Evolutionary conservation across 495 filamentous ascomycete genomes (phyloP).

Genomic region (Penicilliopsis zonata): DNA sequence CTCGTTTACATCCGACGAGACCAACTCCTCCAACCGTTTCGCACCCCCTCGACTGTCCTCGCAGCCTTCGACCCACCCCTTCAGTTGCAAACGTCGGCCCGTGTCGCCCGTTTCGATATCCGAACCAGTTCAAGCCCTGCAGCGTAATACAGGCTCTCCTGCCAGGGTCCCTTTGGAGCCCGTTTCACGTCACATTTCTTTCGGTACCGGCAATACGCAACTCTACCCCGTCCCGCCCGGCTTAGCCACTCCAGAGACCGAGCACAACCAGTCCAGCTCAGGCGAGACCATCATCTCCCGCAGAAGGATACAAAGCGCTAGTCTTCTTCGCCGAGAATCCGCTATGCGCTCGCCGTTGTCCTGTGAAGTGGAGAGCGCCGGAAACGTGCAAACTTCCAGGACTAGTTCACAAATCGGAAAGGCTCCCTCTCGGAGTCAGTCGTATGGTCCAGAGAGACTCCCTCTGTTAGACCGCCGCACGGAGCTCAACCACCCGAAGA

Average conservation of each 20-base stretch:
- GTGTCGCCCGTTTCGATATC: slow-evolving; percentile 47
- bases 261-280: slow-evolving; percentile 16
- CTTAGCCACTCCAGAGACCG: slow-evolving; percentile 33
- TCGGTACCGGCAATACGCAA: slow-evolving; percentile 15
- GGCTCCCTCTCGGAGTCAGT: slow-evolving; percentile 6
- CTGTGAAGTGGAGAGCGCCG: slow-evolving; percentile 19
- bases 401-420: slow-evolving; percentile 5
- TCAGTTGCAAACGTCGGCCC: slow-evolving; percentile 32
- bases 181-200: slow-evolving; percentile 15
- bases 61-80: slow-evolving; percentile 15
- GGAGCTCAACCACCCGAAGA: slow-evolving; percentile 4
- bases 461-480: slow-evolving; percentile 5
- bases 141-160: slow-evolving; percentile 17
- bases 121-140: slow-evolving; percentile 39
- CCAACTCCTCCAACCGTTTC: slow-evolving; percentile 14
- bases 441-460: slow-evolving; percentile 7
- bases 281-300: slow-evolving; percentile 17
- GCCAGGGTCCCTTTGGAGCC: slow-evolving; percentile 24
- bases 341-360: slow-evolving; percentile 26
- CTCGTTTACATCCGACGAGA: slow-evolving; percentile 24
- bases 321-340: slow-evolving; percentile 20
- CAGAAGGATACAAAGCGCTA: slow-evolving; percentile 24
- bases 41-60: slow-evolving; percentile 13
- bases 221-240: slow-evolving; percentile 21
- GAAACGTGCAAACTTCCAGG: slow-evolving; percentile 5